Percentiles rank a stretch among this genome's conserved stretches.
Evolutionary conservation across 2,329 filamentous ascomycete species (phyloP).

Genomic region (Colletotrichum tamarilloi): DNA sequence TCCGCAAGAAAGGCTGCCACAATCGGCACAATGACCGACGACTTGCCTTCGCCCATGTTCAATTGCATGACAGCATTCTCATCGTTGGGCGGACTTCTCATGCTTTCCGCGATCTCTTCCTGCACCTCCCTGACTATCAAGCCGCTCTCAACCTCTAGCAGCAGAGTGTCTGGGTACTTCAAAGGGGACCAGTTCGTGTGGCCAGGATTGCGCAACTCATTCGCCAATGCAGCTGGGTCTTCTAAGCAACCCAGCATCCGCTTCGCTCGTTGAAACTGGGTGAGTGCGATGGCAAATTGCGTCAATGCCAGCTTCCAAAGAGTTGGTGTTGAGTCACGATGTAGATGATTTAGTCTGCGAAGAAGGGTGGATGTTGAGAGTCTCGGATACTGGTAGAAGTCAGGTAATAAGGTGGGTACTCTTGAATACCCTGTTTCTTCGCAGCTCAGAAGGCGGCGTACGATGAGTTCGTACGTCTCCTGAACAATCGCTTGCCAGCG

Average conservation of each 20-base stretch:
- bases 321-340: constrained; percentile 42
- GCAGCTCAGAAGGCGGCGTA: background rate
- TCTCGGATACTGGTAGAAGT: background rate
- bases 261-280: constrained; percentile 53
- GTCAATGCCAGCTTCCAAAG: constrained; percentile 51
- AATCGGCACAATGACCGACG: constrained; percentile 76
- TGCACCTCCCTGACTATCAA: constrained; percentile 72
- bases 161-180: constrained; percentile 67
- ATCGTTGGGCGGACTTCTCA: constrained; percentile 55
- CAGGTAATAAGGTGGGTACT: background rate
- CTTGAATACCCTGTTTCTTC: too few relatives aligned
- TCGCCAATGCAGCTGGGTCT: constrained; percentile 45
- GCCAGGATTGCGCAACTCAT: constrained; percentile 60
- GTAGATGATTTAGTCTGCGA: background rate
- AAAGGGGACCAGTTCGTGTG: constrained; percentile 66
- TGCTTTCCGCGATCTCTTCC: constrained; percentile 65
- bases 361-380: background rate
- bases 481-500: background rate
- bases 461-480: background rate
- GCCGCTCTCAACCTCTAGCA: constrained; percentile 73
- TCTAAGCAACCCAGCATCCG: constrained; percentile 46
- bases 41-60: constrained; percentile 80
- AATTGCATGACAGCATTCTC: constrained; percentile 70
- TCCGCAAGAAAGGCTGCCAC: constrained; percentile 66
- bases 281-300: constrained; percentile 52